Base-by-base conservation (phyloP, 176 grass and related monocot species). In the Eleusine indica region DNA sequence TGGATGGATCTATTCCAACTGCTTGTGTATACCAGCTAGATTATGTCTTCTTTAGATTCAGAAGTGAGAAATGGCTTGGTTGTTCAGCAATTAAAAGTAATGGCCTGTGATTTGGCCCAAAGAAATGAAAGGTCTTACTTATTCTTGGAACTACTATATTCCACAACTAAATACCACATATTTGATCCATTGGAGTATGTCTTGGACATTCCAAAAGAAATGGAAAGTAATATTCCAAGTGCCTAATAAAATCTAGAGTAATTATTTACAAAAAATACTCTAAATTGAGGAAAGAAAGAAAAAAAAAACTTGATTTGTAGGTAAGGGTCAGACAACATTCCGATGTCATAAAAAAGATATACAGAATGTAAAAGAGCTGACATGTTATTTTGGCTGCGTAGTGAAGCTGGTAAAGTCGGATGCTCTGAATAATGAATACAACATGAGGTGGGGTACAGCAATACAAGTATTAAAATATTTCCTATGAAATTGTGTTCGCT, bases 1-100 rank as follows among this genome's bases (percentile, higher is more conserved):
- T 81, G 58, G 28, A 61, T 63, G 58, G 28, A 61, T 63, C 58
- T 25, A 25, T 62, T 6, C 40, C 30, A 84, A 80, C 42, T 80
- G 9, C 72, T 76, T 69, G 71, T 53, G 32, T 35, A 9, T 64
- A 70, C 51, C 32, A 38, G 32, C 11, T 18, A 38, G 14, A 38
- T 17, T 5, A 8, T 66, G 80, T 21, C 40, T 64, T 29, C 19
- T 70, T 21, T 75, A 75, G 9, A 52, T 85, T 1, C 35, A 49
- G 4, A 54, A 22, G 52, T 74, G 53, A 79, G 72, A 43, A 66
- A 80, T 74, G 84, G 29, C n/a, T 9, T 64, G 44, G 64, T 38
- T 84, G 53, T 67, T 68, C n/a, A 21, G 22, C 5, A 4, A 47
- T 17, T 63, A 19, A 48, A 85, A 43, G 67, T 38, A 35, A 13